Base-by-base conservation (phyloP, 345 rosid species). In the Eucalyptus urophylla region DNA sequence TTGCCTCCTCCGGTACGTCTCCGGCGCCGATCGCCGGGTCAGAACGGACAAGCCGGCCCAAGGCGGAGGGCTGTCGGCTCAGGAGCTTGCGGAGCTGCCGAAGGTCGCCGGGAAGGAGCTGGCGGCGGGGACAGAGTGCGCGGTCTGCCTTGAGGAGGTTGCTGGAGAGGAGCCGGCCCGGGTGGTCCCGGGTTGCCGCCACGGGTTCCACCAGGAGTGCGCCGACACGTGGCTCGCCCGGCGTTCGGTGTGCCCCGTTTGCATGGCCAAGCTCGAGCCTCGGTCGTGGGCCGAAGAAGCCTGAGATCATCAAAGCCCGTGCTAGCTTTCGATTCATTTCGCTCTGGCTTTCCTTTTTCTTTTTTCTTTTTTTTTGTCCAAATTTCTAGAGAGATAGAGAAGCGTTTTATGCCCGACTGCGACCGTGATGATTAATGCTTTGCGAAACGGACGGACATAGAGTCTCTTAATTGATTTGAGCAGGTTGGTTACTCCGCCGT, bases 141-240 rank as follows among this genome's bases (percentile, higher is more conserved):
- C 99, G 6, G 94, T 97, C 29, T 97, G 99, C 72, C 95, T 97
- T 15, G 98, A 96, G 80, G 95, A 96, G 88, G 93, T 97, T 25
- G 98, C 91, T 51, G 87, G 65, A 9, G 94, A 94, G 65, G 93
- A 97, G 86, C 89, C 92, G 58, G 96, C 94, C 21, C 91, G 99
- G 49, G 25, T 95, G 87, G 93, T 97, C 80, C 99, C 99, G 29
- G 97, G 97, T 43, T 96, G 99, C 88, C 96, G 94, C 90, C 98
- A 97, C 76, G 97, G 99, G 29, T 97, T 96, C 86, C 99, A 97
- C 89, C 90, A 94, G 86, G 87, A 94, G 53, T 97, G 99, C 86
- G 96, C 94, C 12, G 99, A 97, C 90, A 89, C 97, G 87, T 97
- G 99, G 99, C 96, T 97, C n/a, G 92, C 93, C 3, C 90, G 92